A percentile compares a stretch with the other conserved stretches of the same genome.
phyloP scores from a whole-genome alignment of 176 grass and related monocot genomes.

The Cenchrus americanus region DNA sequence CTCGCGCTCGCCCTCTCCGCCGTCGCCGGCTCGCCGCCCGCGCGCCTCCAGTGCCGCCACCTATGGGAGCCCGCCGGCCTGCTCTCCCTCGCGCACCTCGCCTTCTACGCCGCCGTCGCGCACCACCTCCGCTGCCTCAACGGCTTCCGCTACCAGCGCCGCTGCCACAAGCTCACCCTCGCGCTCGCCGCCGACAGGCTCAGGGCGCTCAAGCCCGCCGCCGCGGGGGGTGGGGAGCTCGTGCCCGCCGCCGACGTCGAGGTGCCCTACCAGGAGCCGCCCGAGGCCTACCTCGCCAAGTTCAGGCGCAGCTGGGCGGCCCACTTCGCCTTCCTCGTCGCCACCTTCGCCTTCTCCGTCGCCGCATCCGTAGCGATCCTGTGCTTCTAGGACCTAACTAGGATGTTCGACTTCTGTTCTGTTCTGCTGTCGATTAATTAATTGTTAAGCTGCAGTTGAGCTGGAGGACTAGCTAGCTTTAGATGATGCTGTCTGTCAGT shows the following conservation, averaged over 20 bases:
- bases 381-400: conserved; percentile 89
- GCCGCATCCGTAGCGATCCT: conserved; percentile 65
- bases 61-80: conserved; percentile 80
- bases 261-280: conserved; percentile 92
- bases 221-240: conserved; percentile 34
- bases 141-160: conserved; percentile 86
- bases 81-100: conserved; percentile 85
- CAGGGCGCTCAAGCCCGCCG: conserved; percentile 66
- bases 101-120: conserved; percentile 88
- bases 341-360: conserved; percentile 89
- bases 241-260: conserved; percentile 69
- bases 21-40: conserved; percentile 41
- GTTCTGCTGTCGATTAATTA: neutral
- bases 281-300: conserved; percentile 83
- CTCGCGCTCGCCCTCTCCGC: conserved; percentile 63
- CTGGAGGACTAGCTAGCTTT: too few species aligned
- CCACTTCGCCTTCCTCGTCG: conserved; percentile 80
- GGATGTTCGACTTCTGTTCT: too few species aligned
- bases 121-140: conserved; percentile 96
- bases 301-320: conserved; percentile 89
- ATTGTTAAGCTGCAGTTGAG: too few species aligned
- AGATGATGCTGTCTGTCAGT: too few species aligned
- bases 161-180: conserved; percentile 97
- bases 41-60: conserved; percentile 80
- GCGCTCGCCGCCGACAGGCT: conserved; percentile 84